These are phyloP conservation scores for Pseudisothecium myosuroides DNA, from an alignment of 225 moss, liverwort and hornwort species.

Conservation along the genomic window DNA sequence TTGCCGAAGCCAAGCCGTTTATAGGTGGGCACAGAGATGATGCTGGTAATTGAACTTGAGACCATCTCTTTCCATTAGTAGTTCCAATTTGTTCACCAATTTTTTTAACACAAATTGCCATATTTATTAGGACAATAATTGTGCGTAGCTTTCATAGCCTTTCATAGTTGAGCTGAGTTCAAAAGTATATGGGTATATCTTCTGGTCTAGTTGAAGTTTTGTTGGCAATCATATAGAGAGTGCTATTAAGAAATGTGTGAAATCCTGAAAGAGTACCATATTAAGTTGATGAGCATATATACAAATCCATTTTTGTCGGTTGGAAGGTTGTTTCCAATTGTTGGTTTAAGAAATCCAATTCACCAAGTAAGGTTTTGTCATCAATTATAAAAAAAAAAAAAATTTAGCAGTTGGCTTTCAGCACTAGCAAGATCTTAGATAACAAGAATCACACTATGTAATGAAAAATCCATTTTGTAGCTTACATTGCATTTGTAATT, in stretches of 20 bases:
- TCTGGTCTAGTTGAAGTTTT: neutral
- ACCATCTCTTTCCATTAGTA: neutral
- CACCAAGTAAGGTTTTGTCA: neutral
- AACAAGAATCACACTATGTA: neutral
- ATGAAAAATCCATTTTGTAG: neutral
- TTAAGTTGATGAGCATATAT: neutral
- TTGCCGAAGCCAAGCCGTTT: neutral
- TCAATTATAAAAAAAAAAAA: neutral
- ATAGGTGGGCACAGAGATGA: constrained; percentile 29
- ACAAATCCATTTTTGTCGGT: neutral
- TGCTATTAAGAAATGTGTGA: neutral
- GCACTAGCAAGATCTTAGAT: no score
- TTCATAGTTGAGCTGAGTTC: neutral
- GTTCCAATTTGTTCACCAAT: neutral
- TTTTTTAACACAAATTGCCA: neutral
- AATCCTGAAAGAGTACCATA: no score
- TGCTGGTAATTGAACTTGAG: neutral
- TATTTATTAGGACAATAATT: neutral
- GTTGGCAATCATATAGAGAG: neutral
- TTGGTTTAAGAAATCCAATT: neutral
- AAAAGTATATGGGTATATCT: neutral
- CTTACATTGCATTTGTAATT: neutral
- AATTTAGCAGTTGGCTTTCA: neutral
- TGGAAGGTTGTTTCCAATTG: neutral
- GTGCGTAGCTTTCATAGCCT: neutral